Base-by-base conservation (phyloP, 1,139 yeast genomes). In the Nakaseomyces sp. region DNA sequence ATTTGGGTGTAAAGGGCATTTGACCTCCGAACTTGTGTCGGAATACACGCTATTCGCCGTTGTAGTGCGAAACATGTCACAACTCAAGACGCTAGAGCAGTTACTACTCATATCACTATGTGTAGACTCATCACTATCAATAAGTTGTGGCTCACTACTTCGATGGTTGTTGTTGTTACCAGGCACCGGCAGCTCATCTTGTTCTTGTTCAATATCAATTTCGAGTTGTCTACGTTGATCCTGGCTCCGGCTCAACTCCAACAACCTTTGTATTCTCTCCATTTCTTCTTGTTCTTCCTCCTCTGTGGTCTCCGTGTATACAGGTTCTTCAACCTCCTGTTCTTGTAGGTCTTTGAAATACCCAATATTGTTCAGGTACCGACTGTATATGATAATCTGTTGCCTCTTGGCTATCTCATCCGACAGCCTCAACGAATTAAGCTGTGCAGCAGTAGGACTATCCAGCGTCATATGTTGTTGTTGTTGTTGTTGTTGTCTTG, bases 341-440 rank as follows among this genome's bases (percentile, higher is more conserved):
- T 13, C 18, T 19, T 35, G 38, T 18, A 35, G 12, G 13, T 20
- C 28, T 17, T 22, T 20, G 28, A 15, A 35, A 28, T 35, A 35
- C 12, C 28, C 38, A 12, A 35, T 20, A 15, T 20, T 35, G 28
- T 22, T 35, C 38, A 20, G 17, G 28, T 35, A 35, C 38, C 38
- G 16, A 19, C 18, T 35, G 18, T 35, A 22, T 35, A 35, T 35
- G 7, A 35, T n/a, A 13, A 35, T 22, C 38, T 35, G 28, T 12
- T 35, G 38, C 12, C 38, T 35, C 38, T 35, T 35, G 28, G 38
- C 38, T 4, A 35, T 35, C 5, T 35, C 38, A 13, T 35, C 38
- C 26, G 38, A 20, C 5, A 35, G 28, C 12, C 28, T 20, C 38
- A 35, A 9, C n/a, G 26, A n/a, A 13, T 22, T 4, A 5, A 32